Evolutionary conservation across 768 basidiomycete species (phyloP).

Genomic region (Mrakia frigida): DNA sequence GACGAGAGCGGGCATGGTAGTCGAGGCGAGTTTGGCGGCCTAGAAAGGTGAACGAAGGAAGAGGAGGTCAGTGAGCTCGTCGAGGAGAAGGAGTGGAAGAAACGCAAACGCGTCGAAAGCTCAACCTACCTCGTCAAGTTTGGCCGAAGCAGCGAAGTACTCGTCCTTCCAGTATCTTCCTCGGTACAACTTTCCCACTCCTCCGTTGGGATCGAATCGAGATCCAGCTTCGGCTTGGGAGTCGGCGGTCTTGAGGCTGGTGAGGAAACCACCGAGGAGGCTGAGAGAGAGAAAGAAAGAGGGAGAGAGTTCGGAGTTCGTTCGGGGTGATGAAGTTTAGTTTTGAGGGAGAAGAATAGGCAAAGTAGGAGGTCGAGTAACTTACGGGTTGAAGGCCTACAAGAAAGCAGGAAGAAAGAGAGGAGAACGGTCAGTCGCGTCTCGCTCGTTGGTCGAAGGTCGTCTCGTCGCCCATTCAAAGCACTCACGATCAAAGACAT

Average conservation of each 20-base stretch:
- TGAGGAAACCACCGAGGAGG: slow-evolving; percentile 48
- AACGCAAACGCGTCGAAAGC: too few relatives aligned
- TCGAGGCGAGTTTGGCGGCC: slow-evolving; percentile 46
- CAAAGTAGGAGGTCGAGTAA: too few relatives aligned
- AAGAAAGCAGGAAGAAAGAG: background rate
- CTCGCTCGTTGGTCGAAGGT: slow-evolving; percentile 41
- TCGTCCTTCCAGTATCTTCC: slow-evolving; percentile 55
- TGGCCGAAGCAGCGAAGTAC: slow-evolving; percentile 52
- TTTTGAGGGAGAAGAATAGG: too few relatives aligned
- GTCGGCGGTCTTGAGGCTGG: slow-evolving; percentile 45
- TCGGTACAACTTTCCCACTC: slow-evolving; percentile 30
- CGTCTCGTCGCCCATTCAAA: too few relatives aligned
- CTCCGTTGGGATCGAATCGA: slow-evolving; percentile 53
- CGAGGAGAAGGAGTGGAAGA: too few relatives aligned
- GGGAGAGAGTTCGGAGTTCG: background rate
- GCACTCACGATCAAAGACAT: slow-evolving; percentile 45
- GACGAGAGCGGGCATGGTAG: slow-evolving; percentile 47
- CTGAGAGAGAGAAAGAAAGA: background rate
- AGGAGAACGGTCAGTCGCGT: too few relatives aligned
- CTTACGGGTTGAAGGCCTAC: too few relatives aligned
- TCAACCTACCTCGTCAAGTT: slow-evolving; percentile 45
- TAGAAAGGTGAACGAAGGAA: background rate
- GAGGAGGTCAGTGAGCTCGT: too few relatives aligned
- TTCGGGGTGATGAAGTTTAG: too few relatives aligned
- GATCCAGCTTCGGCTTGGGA: slow-evolving; percentile 50